Percentiles rank a stretch among this genome's conserved stretches.
Conservation (phyloP, 2,329 filamentous ascomycete species). For the Periglandula ipomoeae region DNA sequence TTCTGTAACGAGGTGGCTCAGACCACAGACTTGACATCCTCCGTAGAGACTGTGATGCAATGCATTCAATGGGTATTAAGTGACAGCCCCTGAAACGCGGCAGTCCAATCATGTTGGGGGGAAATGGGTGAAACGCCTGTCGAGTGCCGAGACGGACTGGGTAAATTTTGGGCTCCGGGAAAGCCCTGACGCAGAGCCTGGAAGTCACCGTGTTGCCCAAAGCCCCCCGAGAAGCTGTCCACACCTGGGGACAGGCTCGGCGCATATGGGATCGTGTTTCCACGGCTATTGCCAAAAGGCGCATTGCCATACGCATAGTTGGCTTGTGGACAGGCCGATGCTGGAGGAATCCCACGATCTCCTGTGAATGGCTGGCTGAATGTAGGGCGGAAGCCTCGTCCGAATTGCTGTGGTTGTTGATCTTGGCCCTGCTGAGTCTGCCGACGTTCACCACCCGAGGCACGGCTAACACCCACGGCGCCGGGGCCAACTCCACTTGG, state of each 20-base stretch:
- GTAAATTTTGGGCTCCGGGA: slow-evolving; percentile 28
- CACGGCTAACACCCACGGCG: slow-evolving; percentile 50
- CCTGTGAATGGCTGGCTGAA: slow-evolving; percentile 32
- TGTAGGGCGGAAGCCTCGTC: slow-evolving; percentile 32
- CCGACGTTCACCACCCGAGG: slow-evolving; percentile 35
- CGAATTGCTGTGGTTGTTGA: slow-evolving; percentile 24
- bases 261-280: slow-evolving; percentile 18
- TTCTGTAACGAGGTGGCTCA: not conserved
- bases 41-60: not conserved
- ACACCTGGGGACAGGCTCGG: slow-evolving; percentile 18
- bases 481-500: slow-evolving; percentile 59
- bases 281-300: slow-evolving; percentile 24
- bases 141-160: slow-evolving; percentile 24
- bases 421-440: slow-evolving; percentile 33
- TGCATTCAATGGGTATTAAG: slow-evolving; percentile 56
- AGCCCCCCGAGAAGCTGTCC: slow-evolving; percentile 21
- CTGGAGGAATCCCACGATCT: slow-evolving; percentile 32
- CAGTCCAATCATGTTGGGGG: slow-evolving; percentile 50
- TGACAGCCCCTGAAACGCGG: slow-evolving; percentile 61
- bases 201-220: slow-evolving; percentile 33
- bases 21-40: not conserved
- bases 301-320: slow-evolving; percentile 27
- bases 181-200: slow-evolving; percentile 38
- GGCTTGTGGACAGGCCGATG: slow-evolving; percentile 24
- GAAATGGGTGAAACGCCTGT: slow-evolving; percentile 33